These are phyloP conservation scores for Solanum pimpinellifolium DNA, from an alignment of 257 asterid species.

Conservation along the genomic window DNA sequence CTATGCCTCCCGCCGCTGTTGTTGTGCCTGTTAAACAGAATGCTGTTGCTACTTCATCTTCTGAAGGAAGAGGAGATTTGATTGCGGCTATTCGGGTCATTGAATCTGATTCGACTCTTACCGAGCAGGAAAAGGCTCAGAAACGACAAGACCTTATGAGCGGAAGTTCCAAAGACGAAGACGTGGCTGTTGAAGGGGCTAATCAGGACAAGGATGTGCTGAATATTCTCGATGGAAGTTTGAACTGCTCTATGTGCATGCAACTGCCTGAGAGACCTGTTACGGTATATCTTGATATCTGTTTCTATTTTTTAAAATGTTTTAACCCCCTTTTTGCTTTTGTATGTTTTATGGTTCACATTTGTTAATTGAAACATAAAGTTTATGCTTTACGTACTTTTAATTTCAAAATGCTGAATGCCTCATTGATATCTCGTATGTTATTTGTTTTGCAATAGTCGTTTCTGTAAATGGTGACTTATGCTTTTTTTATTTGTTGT, in stretches of 20 bases:
- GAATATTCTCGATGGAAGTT: conserved; percentile 50
- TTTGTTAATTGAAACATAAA: neutral
- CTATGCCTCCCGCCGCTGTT: neutral
- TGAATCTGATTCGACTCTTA: conserved; percentile 53
- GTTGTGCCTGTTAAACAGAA: conserved; percentile 10
- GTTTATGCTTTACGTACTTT: neutral
- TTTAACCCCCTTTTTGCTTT: neutral
- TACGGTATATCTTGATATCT: conserved; percentile 25
- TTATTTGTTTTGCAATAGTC: neutral
- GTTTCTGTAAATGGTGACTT: neutral
- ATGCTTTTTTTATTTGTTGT: neutral
- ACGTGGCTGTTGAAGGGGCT: neutral
- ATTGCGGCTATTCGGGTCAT: conserved; percentile 56
- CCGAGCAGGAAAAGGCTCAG: conserved; percentile 66
- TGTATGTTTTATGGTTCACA: neutral
- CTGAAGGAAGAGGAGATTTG: conserved; percentile 23
- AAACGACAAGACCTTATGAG: conserved; percentile 60
- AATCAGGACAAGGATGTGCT: conserved; percentile 27
- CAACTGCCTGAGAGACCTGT: conserved; percentile 80
- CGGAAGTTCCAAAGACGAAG: conserved; percentile 16
- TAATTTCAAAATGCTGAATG: neutral
- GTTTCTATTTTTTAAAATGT: neutral
- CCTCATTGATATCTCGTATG: neutral
- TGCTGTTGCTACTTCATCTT: conserved; percentile 1
- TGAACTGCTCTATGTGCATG: conserved; percentile 92